phyloP scores from a whole-genome alignment of 169 alveolate genomes.

The Neospora caninum region DNA sequence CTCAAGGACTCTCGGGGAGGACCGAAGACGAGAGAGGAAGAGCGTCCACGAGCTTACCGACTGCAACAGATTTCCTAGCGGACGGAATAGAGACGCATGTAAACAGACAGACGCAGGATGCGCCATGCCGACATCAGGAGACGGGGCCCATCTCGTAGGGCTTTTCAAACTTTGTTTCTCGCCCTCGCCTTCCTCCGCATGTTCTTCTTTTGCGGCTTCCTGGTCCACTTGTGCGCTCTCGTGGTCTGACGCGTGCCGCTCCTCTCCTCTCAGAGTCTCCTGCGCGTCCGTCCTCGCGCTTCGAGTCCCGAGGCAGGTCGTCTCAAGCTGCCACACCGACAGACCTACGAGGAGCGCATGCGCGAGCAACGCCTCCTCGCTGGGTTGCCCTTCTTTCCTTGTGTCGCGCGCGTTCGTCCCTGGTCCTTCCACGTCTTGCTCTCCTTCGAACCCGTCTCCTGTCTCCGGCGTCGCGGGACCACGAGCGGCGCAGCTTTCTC shows the following conservation, averaged over 20 bases:
- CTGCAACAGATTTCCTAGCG: neutral
- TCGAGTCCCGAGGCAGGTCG: no score
- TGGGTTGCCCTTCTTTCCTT: neutral
- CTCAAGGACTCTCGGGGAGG: neutral
- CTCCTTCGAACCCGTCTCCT: neutral
- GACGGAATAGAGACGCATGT: neutral
- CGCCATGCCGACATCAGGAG: neutral
- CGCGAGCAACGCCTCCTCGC: neutral
- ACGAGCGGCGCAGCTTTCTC: neutral
- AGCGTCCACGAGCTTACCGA: neutral
- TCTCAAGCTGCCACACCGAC: no score
- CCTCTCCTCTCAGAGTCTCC: neutral
- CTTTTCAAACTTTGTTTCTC: neutral
- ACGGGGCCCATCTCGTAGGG: neutral
- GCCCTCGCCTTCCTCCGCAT: neutral
- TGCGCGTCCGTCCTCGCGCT: no score
- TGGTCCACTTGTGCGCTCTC: neutral
- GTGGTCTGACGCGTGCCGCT: neutral
- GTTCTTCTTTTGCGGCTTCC: neutral
- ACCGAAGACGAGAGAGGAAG: neutral
- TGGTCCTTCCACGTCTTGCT: neutral
- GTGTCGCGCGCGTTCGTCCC: neutral
- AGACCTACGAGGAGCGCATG: no score
- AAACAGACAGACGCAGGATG: neutral
- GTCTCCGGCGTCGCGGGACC: neutral